These are phyloP conservation scores for Tirmania nivea DNA, from an alignment of 495 filamentous ascomycete species.

Conservation along the genomic window DNA sequence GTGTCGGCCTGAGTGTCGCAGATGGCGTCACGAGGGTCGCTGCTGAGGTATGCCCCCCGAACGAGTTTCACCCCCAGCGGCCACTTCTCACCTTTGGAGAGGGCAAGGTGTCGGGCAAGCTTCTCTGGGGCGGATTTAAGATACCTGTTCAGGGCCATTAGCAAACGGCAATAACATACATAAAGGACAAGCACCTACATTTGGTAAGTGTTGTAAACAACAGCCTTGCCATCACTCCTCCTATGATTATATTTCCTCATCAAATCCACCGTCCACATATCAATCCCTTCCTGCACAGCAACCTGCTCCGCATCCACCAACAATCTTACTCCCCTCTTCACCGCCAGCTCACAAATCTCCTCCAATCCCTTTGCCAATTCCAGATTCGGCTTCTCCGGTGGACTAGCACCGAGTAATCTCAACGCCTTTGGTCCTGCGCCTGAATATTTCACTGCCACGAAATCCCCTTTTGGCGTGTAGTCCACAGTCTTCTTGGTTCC, in stretches of 20 bases:
- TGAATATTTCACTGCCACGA: constrained; percentile 69
- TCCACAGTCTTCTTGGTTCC: constrained; percentile 34
- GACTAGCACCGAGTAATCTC: constrained; percentile 4
- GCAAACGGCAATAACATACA: too few relatives aligned
- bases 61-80: constrained; percentile 81
- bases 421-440: constrained; percentile 42
- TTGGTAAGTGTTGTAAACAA: background rate
- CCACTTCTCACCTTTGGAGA: constrained; percentile 44
- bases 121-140: constrained; percentile 45
- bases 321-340: constrained; percentile 45
- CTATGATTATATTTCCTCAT: background rate
- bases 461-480: constrained; percentile 54
- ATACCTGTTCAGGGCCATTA: background rate
- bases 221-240: background rate
- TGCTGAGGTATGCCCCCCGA: constrained; percentile 68
- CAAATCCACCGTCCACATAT: constrained; percentile 48
- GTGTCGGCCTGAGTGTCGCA: constrained; percentile 70
- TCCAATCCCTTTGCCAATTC: constrained; percentile 47
- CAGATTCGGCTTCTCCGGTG: constrained; percentile 8
- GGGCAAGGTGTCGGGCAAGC: constrained; percentile 43
- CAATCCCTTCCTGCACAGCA: constrained; percentile 58
- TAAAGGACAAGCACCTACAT: background rate
- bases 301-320: constrained; percentile 81
- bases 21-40: constrained; percentile 51
- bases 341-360: constrained; percentile 54